phyloP scores from a whole-genome alignment of 2,329 filamentous ascomycete genomes.

The Orbilia javanica region DNA sequence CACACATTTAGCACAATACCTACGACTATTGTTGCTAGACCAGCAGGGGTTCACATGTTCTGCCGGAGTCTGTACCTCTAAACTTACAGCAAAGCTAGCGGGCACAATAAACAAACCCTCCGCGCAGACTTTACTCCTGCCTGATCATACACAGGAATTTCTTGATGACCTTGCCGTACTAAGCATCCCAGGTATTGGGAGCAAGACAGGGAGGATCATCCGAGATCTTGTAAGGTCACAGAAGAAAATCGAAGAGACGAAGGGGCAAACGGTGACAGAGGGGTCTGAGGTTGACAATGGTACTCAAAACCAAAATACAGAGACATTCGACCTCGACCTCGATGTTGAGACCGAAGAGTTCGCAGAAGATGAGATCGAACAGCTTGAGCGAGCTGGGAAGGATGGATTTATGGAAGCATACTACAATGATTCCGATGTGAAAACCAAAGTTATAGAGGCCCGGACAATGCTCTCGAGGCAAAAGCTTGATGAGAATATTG shows the following conservation, averaged over 20 bases:
- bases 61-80: conserved; percentile 88
- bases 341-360: conserved; percentile 66
- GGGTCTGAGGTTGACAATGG: conserved; percentile 61
- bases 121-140: conserved; percentile 85
- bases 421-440: conserved; percentile 46
- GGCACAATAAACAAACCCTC: conserved; percentile 88
- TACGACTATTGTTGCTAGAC: conserved; percentile 79
- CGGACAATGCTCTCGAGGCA: conserved; percentile 40
- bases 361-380: conserved; percentile 26
- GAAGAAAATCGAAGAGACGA: conserved; percentile 50
- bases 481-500: conserved; percentile 68
- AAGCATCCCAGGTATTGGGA: conserved; percentile 86
- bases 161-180: conserved; percentile 81
- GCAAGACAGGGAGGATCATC: conserved; percentile 78
- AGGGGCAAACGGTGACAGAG: conserved; percentile 47
- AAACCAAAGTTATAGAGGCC: conserved; percentile 48
- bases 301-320: conserved; percentile 63
- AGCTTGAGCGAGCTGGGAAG: conserved; percentile 28
- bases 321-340: conserved; percentile 72
- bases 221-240: conserved; percentile 72
- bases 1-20: conserved; percentile 81
- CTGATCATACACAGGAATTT: conserved; percentile 76
- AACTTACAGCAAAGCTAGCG: conserved; percentile 85
- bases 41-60: conserved; percentile 87
- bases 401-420: conserved; percentile 52